Conservation (phyloP, 73 alveolate species). For the Tetrahymena malaccensis region DNA sequence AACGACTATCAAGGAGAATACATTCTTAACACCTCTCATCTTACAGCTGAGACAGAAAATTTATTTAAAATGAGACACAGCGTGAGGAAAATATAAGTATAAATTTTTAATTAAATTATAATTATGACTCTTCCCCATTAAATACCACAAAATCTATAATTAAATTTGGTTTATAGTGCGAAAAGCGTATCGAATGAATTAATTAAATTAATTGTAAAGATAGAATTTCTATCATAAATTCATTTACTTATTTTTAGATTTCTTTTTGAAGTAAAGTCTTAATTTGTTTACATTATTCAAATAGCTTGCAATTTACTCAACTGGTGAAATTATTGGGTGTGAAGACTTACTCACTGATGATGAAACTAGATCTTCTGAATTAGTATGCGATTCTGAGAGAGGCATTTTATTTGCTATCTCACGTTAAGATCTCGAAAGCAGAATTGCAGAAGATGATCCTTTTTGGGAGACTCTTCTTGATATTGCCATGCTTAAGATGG, state of each 20-base stretch:
- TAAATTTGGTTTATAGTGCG: neutral
- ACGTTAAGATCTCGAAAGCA: neutral
- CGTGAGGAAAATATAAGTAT: neutral
- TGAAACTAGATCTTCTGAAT: neutral
- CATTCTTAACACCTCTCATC: neutral
- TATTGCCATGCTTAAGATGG: neutral
- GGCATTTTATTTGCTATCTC: neutral
- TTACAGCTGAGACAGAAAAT: neutral
- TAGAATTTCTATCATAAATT: neutral
- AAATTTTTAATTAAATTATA: neutral
- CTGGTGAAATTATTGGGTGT: neutral
- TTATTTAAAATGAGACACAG: neutral
- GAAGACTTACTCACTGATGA: neutral
- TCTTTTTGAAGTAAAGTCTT: neutral
- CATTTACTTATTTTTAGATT: neutral
- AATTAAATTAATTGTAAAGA: neutral
- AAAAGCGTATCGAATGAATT: neutral
- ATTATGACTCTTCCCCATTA: neutral
- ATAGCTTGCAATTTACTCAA: neutral
- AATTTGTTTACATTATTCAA: neutral
- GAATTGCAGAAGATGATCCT: neutral
- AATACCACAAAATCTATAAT: neutral
- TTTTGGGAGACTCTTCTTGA: neutral
- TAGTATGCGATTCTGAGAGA: neutral
- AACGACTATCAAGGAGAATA: neutral